Conservation (phyloP, 1,284 basidiomycete species). For the Ustilago crameri region DNA sequence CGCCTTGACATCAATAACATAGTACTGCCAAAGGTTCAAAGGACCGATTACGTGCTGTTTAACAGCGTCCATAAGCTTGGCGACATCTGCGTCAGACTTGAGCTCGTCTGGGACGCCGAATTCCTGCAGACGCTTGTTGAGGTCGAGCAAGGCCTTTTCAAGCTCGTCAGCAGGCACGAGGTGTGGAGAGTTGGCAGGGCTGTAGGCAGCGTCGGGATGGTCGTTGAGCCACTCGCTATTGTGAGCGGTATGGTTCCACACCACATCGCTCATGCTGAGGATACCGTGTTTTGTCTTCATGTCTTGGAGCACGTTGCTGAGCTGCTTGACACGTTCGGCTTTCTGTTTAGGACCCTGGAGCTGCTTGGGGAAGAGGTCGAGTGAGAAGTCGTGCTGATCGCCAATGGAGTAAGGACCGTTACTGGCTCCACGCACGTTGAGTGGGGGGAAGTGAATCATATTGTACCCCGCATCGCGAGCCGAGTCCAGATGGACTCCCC, state of each 20-base stretch:
- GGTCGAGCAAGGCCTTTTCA: conserved; percentile 51
- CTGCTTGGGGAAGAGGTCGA: conserved; percentile 54
- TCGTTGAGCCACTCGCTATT: conserved; percentile 62
- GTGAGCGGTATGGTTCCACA: conserved; percentile 62
- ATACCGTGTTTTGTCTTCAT: conserved; percentile 59
- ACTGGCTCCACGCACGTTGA: conserved; percentile 57
- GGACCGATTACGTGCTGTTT: conserved; percentile 49
- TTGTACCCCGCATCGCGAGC: conserved; percentile 62
- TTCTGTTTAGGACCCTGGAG: conserved; percentile 26
- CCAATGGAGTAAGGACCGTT: conserved; percentile 64
- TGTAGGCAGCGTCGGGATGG: conserved; percentile 62
- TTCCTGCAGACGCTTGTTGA: conserved; percentile 36
- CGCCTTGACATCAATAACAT: conserved; percentile 54
- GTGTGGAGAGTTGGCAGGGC: conserved; percentile 61
- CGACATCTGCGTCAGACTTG: conserved; percentile 46
- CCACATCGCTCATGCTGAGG: conserved; percentile 62
- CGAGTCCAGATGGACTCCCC: conserved; percentile 57
- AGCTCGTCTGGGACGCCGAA: conserved; percentile 50
- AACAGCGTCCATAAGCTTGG: conserved; percentile 51
- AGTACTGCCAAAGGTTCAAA: conserved; percentile 63
- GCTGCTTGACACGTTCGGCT: conserved; percentile 42
- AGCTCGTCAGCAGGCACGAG: conserved; percentile 62
- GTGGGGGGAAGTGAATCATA: conserved; percentile 63
- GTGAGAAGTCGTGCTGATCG: conserved; percentile 57
- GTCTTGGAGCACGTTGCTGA: conserved; percentile 30